These are phyloP conservation scores for Aspergillus diversus DNA, from an alignment of 495 filamentous ascomycete genomes.

Conservation along the genomic window DNA sequence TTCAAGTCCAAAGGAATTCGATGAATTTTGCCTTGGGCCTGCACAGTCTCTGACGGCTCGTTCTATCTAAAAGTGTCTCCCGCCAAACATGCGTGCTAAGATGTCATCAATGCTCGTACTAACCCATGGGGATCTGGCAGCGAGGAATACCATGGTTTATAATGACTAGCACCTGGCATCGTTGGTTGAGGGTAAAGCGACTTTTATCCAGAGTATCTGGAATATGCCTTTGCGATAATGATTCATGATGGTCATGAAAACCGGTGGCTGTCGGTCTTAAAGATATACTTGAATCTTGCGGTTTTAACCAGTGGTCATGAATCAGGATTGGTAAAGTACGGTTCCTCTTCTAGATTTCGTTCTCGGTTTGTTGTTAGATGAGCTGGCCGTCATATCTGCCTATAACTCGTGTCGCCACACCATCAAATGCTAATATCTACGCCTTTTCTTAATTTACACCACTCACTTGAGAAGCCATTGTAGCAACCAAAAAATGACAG, in stretches of 20 bases:
- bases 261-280: conserved; percentile 24
- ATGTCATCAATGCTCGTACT: conserved; percentile 35
- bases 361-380: background rate
- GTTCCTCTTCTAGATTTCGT: background rate
- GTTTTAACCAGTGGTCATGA: conserved; percentile 10
- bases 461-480: too few species aligned
- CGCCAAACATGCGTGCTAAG: conserved; percentile 11
- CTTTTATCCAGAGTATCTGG: conserved; percentile 25
- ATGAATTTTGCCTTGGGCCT: conserved; percentile 21
- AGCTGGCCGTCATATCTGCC: background rate
- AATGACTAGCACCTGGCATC: conserved; percentile 41
- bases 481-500: too few species aligned
- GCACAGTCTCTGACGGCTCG: conserved; percentile 6
- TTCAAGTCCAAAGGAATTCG: conserved; percentile 29
- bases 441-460: too few species aligned
- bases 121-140: conserved; percentile 59
- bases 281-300: conserved; percentile 21
- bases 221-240: conserved; percentile 18
- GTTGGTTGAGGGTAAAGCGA: conserved; percentile 56
- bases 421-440: too few species aligned
- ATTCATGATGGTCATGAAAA: conserved; percentile 18
- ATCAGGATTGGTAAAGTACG: conserved; percentile 14
- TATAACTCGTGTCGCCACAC: background rate
- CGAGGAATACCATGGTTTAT: conserved; percentile 58
- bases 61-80: conserved; percentile 14